Percentiles rank a stretch among this genome's conserved stretches.
phyloP scores from a whole-genome alignment of 805 yeast genomes.

The Candida manassasensis region DNA sequence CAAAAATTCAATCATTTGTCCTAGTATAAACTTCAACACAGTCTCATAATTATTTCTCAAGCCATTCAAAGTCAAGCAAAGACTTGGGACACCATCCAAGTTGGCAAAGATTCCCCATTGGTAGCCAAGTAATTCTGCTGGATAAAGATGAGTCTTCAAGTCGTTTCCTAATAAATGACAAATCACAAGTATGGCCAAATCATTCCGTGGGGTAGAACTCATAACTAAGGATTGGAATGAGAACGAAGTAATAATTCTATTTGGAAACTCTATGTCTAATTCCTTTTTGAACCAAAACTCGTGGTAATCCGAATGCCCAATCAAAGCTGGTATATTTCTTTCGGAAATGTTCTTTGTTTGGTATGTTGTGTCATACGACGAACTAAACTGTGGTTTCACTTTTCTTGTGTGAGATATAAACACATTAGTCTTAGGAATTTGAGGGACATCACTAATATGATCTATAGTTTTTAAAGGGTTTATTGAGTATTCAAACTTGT shows the following conservation, averaged over 20 bases:
- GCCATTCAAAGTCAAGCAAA: slow-evolving; percentile 53
- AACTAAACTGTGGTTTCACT: slow-evolving; percentile 19
- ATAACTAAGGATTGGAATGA: slow-evolving; percentile 35
- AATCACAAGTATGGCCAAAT: slow-evolving; percentile 51
- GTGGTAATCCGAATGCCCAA: slow-evolving; percentile 25
- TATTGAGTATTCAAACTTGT: slow-evolving; percentile 38
- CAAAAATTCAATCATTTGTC: slow-evolving; percentile 22
- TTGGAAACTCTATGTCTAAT: slow-evolving; percentile 12
- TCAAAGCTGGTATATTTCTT: slow-evolving; percentile 30
- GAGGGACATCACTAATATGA: slow-evolving; percentile 1
- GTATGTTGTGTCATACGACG: slow-evolving; percentile 20
- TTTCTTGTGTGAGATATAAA: slow-evolving; percentile 33
- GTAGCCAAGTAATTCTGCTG: slow-evolving; percentile 51
- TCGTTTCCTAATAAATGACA: slow-evolving; percentile 42
- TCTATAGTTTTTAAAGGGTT: slow-evolving; percentile 6
- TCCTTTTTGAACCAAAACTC: slow-evolving; percentile 54
- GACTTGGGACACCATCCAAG: slow-evolving; percentile 47
- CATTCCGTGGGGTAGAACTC: slow-evolving; percentile 28
- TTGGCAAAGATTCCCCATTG: slow-evolving; percentile 56
- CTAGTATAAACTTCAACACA: slow-evolving; percentile 30
- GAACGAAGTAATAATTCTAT: slow-evolving; percentile 40
- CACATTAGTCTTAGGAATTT: slow-evolving; percentile 26
- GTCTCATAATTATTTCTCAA: slow-evolving; percentile 34
- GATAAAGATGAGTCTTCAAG: slow-evolving; percentile 43
- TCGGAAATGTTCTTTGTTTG: slow-evolving; percentile 23